Evolutionary conservation across 352 stramenopile genomes (phyloP).

Genomic region (Achlya hypogyna): DNA sequence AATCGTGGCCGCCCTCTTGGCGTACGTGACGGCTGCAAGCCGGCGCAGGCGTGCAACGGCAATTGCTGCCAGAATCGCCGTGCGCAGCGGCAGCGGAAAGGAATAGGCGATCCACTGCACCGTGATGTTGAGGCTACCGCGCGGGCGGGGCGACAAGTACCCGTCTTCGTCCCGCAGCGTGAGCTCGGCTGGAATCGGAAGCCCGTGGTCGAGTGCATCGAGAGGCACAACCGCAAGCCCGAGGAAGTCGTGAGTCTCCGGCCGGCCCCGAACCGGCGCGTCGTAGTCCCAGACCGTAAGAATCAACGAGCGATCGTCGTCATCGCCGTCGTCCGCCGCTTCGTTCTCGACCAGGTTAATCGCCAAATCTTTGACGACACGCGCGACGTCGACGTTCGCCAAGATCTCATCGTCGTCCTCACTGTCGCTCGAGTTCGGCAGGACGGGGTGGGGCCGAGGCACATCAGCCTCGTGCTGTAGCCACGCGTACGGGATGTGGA

Average conservation of each 20-base stretch:
- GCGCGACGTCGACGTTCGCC: neutral
- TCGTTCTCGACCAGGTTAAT: constrained; percentile 17
- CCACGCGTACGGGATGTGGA: constrained; percentile 44
- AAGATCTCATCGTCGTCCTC: neutral
- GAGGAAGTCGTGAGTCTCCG: constrained; percentile 33
- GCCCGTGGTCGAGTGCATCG: constrained; percentile 35
- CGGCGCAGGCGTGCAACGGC: neutral
- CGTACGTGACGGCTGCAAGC: neutral
- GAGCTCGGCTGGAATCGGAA: constrained; percentile 34
- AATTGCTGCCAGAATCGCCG: neutral
- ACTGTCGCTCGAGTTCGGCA: constrained; percentile 22
- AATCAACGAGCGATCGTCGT: constrained; percentile 1
- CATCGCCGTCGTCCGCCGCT: neutral
- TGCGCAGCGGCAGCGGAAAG: neutral
- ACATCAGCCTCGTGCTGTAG: constrained; percentile 9
- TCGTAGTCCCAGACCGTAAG: constrained; percentile 16
- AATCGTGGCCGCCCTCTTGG: constrained; percentile 17
- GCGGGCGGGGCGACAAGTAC: constrained; percentile 24
- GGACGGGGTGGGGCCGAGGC: neutral
- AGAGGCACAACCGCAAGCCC: constrained; percentile 34
- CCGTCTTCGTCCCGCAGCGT: constrained; percentile 25
- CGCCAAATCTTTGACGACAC: constrained; percentile 1
- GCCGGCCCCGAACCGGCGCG: neutral
- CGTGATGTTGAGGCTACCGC: constrained; percentile 36
- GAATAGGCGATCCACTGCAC: constrained; percentile 49